Base-by-base conservation (phyloP, 306 rosid species). In the Hippophae gyantsensis region DNA sequence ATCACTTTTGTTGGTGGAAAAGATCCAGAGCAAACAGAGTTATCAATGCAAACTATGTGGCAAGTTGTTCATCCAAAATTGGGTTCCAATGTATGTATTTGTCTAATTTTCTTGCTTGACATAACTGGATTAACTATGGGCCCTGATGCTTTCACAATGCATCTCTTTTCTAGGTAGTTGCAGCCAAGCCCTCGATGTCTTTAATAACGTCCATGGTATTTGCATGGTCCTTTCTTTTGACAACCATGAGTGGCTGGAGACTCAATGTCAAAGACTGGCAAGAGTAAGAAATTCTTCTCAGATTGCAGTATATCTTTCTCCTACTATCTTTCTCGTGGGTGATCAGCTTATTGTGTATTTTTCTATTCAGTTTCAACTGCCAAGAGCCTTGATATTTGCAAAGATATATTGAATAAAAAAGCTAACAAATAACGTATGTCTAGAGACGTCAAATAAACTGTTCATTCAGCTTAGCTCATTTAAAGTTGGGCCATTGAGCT, bases 201-300 rank as follows among this genome's bases (percentile, higher is more conserved):
- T 25, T 80, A 45, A 87, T 85, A 74, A 72, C 85, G 4, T 66
- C 78, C 11, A 82, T 85, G 84, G 89, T 87, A 58, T 85, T 84
- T 67, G 72, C 96, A 0, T 92, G 99, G 99, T 78, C 96, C 58
- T 92, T 92, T 77, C 92, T 92, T 75, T 95, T 92, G 42, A 85
- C 99, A 12, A 88, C 93, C 23, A 47, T 80, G 66, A 73, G 71
- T 27, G 72, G 64, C 6, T 57, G 82, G 82, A 87, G 73, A 71
- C 84, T 88, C 68, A 83, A 85, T 76, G 48, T 86, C 23, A 92
- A 82, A 77, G 78, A 72, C 61, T 92, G 92, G 96, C 90, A 76
- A 70, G 94, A 79, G 99, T 80, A 75, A 85, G 67, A 63, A 32
- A 69, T 10, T 60, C 54, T 18, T 52, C 9, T n/a, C 4, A 6